Base-by-base conservation (phyloP, 2,329 filamentous ascomycete species). In the Verruconis gallopava region DNA sequence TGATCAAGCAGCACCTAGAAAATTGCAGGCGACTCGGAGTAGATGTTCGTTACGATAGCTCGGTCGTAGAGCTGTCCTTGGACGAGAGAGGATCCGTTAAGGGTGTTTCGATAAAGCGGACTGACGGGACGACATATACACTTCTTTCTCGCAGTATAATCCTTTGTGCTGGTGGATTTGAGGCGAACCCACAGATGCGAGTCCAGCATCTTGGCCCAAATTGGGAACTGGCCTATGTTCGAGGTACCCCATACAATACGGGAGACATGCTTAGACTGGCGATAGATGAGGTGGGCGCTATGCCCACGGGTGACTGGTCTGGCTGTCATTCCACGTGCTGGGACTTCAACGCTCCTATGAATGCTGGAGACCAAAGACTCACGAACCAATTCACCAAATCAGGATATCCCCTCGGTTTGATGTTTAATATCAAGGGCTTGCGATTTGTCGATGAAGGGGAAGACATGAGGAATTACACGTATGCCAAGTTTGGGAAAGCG, bases 311-410 rank as follows among this genome's bases (percentile, higher is more conserved):
- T 0, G 67, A 80, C 50, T 79, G 72, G 66, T 73, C 72, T 0
- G 77, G 77, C 0, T 81, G 77, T 49, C 78, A 81, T 51, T 71
- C 72, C 1, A 71, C 73, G 0, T 70, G 70, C 3, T 81, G 78
- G 77, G 77, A 82, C 50, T 74, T 73, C 1, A 69, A 79, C 50
- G 69, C 77, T 0, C 65, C 70, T 0, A 54, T 66, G 0, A 53
- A 73, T 46, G 59, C 60, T 0, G 77, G 77, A 3, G 71, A 80
- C 48, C 65, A 73, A 2, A 58, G 58, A n/a, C 57, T 73, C 2
- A 76, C 77, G 3, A 81, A 82, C 50, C 70, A 80, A 53, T 79
- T 71, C 51, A 82, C 77, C 4, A 82, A 82, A 51, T 78, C 72
- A 1, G 78, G 77, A 1, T 81, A 81, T 48, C 77, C 78, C 0